Percentiles rank a stretch among this genome's conserved stretches.
These are phyloP conservation scores for Comarum palustre DNA, from an alignment of 306 rosid species.

Conservation along the genomic window DNA sequence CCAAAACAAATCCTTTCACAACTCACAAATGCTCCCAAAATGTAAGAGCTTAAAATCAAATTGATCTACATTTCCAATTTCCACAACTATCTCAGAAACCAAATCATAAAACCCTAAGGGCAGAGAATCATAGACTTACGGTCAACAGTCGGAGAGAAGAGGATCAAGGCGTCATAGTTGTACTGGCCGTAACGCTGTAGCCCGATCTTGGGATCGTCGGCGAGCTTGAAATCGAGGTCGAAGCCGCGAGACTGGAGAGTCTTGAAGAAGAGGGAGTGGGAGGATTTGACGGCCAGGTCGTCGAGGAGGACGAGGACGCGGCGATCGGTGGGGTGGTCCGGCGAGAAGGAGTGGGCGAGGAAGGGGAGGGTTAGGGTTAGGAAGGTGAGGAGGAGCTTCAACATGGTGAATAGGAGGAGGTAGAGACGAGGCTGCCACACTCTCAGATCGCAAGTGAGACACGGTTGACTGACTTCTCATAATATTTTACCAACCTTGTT, in stretches of 20 bases:
- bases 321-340: slow-evolving; percentile 65
- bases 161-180: slow-evolving; percentile 68
- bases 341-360: slow-evolving; percentile 62
- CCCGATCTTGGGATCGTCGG: slow-evolving; percentile 75
- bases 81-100: neutral
- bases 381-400: slow-evolving; percentile 58
- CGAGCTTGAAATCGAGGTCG: slow-evolving; percentile 89
- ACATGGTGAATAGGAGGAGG: slow-evolving; percentile 36
- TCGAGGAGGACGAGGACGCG: slow-evolving; percentile 82
- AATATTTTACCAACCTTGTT: no score
- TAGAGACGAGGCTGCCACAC: neutral
- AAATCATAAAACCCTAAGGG: neutral
- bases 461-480: neutral
- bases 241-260: slow-evolving; percentile 84
- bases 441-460: neutral
- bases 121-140: slow-evolving; percentile 56
- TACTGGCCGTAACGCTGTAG: slow-evolving; percentile 88
- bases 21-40: neutral
- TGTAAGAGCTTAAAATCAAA: neutral
- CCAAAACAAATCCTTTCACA: neutral
- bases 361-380: slow-evolving; percentile 59
- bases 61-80: neutral
- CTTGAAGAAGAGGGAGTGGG: slow-evolving; percentile 80
- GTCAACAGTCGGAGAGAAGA: slow-evolving; percentile 77
- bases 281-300: slow-evolving; percentile 77